Evolutionary conservation across 1,284 basidiomycete genomes (phyloP).

Genomic region (Fomitiporia mediterranea): DNA sequence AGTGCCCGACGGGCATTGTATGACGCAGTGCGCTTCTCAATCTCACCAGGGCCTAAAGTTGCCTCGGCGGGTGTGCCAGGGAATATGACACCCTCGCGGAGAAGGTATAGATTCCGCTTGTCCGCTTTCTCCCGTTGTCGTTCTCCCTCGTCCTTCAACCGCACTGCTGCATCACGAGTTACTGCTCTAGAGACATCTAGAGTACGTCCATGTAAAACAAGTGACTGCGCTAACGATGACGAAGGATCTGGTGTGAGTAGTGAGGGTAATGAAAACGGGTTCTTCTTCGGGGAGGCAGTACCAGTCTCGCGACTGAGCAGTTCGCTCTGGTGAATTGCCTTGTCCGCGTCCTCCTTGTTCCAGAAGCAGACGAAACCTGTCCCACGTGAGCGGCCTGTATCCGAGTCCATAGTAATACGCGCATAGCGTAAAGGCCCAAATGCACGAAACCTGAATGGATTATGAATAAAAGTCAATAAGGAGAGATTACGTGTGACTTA

Average conservation of each 20-base stretch:
- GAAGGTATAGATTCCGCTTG: constrained; percentile 93
- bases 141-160: constrained; percentile 85
- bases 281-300: constrained; percentile 49
- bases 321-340: constrained; percentile 79
- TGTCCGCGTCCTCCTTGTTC: constrained; percentile 88
- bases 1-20: constrained; percentile 79
- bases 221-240: constrained; percentile 72
- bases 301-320: constrained; percentile 64
- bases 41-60: constrained; percentile 62
- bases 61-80: constrained; percentile 79
- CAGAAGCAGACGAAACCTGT: constrained; percentile 98
- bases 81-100: constrained; percentile 93
- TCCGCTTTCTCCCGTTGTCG: constrained; percentile 85
- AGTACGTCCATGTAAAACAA: constrained; percentile 91
- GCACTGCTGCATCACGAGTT: constrained; percentile 81
- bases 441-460: constrained; percentile 66
- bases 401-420: constrained; percentile 83
- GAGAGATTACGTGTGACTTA: constrained; percentile 35
- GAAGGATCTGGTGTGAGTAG: constrained; percentile 95
- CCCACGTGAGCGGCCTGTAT: constrained; percentile 83
- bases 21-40: constrained; percentile 79
- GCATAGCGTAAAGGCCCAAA: constrained; percentile 95
- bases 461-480: constrained; percentile 10
- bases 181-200: constrained; percentile 90
- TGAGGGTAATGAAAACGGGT: constrained; percentile 83